Evolutionary conservation across 805 yeast genomes (phyloP).

Genomic region (Spathaspora passalidarum): DNA sequence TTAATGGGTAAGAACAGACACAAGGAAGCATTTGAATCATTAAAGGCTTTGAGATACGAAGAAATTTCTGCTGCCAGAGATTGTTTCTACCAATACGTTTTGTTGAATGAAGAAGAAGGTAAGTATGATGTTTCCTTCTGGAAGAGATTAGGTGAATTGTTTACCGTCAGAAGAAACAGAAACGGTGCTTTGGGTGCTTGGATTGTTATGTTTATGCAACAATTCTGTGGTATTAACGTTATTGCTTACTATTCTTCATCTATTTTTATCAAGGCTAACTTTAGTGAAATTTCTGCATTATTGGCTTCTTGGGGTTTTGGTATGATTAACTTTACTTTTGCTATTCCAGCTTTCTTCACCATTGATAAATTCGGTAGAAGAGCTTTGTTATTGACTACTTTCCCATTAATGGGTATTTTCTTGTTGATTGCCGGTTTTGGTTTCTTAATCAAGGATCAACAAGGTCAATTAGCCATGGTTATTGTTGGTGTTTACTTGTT

Average conservation of each 20-base stretch:
- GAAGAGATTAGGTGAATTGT: conserved; percentile 52
- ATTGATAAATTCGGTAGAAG: conserved; percentile 80
- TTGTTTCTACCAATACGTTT: conserved; percentile 54
- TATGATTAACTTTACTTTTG: conserved; percentile 73
- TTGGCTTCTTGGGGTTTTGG: conserved; percentile 88
- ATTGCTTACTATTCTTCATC: conserved; percentile 83
- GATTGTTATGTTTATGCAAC: conserved; percentile 87
- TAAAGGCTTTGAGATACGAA: conserved; percentile 43
- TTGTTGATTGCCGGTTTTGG: conserved; percentile 65
- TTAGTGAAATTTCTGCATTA: conserved; percentile 58
- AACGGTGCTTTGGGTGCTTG: conserved; percentile 79
- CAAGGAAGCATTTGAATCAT: conserved; percentile 48
- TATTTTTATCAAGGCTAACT: conserved; percentile 68
- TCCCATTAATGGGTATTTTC: conserved; percentile 64
- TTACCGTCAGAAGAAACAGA: conserved; percentile 75
- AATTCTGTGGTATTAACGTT: conserved; percentile 86
- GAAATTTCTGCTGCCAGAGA: conserved; percentile 63
- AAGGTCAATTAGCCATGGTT: conserved; percentile 58
- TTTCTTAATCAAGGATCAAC: conserved; percentile 55
- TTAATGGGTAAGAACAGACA: conserved; percentile 52
- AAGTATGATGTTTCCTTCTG: conserved; percentile 46
- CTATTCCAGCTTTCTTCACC: conserved; percentile 77
- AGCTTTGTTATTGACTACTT: conserved; percentile 51
- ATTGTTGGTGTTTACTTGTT: conserved; percentile 74
- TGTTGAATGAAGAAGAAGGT: conserved; percentile 63